phyloP scores from a whole-genome alignment of 2,329 filamentous ascomycete genomes.

The Cladophialophora immunda region DNA sequence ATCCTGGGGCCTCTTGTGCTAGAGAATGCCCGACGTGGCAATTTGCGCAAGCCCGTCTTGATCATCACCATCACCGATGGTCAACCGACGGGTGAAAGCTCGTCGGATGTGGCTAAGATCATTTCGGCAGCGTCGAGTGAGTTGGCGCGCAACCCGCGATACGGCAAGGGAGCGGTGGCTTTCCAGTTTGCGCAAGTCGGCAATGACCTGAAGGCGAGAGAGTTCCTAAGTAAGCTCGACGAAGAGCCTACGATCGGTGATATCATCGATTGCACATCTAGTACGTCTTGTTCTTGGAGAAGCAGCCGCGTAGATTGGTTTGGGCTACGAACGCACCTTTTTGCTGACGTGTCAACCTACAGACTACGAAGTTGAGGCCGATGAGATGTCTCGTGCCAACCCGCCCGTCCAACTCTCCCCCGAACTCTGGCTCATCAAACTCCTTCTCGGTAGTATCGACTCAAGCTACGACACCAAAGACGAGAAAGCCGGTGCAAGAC shows the following conservation, averaged over 20 bases:
- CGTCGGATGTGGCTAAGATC: slow-evolving; percentile 64
- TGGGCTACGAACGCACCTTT: background rate
- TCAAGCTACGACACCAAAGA: slow-evolving; percentile 72
- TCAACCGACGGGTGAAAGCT: slow-evolving; percentile 70
- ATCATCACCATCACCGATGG: slow-evolving; percentile 73
- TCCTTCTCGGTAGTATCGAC: slow-evolving; percentile 73
- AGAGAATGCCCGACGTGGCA: slow-evolving; percentile 59
- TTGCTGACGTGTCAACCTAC: slow-evolving; percentile 9
- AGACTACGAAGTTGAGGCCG: slow-evolving; percentile 74
- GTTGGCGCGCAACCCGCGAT: slow-evolving; percentile 58
- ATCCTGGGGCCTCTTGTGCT: slow-evolving; percentile 70
- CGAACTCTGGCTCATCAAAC: slow-evolving; percentile 72
- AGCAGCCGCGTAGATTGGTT: background rate
- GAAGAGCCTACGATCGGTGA: slow-evolving; percentile 68
- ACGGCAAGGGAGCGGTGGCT: slow-evolving; percentile 66
- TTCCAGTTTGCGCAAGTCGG: slow-evolving; percentile 76
- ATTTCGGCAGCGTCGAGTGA: slow-evolving; percentile 65
- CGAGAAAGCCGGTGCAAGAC: slow-evolving; percentile 60
- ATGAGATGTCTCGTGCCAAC: slow-evolving; percentile 69
- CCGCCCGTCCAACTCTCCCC: slow-evolving; percentile 70
- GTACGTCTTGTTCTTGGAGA: slow-evolving; percentile 53
- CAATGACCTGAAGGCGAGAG: slow-evolving; percentile 70
- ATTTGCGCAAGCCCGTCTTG: slow-evolving; percentile 69
- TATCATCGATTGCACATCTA: slow-evolving; percentile 73
- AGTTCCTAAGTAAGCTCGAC: slow-evolving; percentile 71